Evolutionary conservation across 495 filamentous ascomycete species (phyloP), one percentile per base, ranked within the genome.

Genomic region (Penicillium bovifimosum): DNA sequence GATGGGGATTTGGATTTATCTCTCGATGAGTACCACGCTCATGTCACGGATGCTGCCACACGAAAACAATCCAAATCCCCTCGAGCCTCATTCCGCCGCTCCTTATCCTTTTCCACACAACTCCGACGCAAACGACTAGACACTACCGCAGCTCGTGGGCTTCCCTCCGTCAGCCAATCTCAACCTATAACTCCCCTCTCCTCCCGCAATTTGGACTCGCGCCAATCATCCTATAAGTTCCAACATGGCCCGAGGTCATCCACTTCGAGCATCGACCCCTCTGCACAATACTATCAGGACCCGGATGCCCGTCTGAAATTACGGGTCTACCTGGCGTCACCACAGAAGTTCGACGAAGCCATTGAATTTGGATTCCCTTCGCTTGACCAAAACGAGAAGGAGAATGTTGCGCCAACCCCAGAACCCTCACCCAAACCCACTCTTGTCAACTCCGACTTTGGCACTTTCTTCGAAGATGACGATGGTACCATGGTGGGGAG

Each of bases 291-390:
- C 66, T 96, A 96, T 59, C 89, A 88, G 65, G 90, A 97, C 54
- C 90, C 91, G 0, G 89, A 96, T 63, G 88, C 91, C 33, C 82
- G 92, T 33, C 70, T 91, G 42, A 95, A 92, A 64, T 72, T 96
- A 10, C 85, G 90, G 3, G 84, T 90, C n/a, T 95, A 91, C 56
- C 78, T 95, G 3, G 86, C 87, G 14, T 96, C 92, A 2, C 87
- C 90, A 8, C 88, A 96, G 55, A 96, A 95, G 64, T 96, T 96
- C 53, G 93, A 97, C 61, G 91, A 96, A 72, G 91, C 89, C 1
- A 80, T 96, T 47, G 88, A 93, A 63, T 96, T 93, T 70, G 91
- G 92, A 5, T 96, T 96, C 56, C 90, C 91, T 0, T 83, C 88
- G 5, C 47, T 74, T 41, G 69, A 73, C 6, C 51, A 58, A 28